phyloP scores from a whole-genome alignment of 305 asterid genomes.

The Solanum aculeatissimum region DNA sequence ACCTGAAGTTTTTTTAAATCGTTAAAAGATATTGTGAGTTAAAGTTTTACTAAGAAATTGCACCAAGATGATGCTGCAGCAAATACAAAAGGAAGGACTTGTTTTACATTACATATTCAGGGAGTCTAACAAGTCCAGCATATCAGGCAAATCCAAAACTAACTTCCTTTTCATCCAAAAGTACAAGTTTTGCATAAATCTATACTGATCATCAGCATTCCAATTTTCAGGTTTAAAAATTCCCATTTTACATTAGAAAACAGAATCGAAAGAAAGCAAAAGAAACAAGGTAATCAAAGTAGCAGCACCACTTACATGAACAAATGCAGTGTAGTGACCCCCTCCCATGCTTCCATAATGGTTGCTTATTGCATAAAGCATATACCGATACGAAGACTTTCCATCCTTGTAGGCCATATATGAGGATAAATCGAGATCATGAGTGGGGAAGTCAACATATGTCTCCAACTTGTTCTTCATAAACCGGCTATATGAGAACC shows the following conservation, averaged over 20 bases:
- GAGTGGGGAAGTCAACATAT: constrained; percentile 77
- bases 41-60: not conserved
- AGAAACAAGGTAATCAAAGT: not conserved
- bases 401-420: constrained; percentile 52
- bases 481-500: constrained; percentile 73
- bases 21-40: not conserved
- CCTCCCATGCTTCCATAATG: constrained; percentile 98
- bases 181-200: not conserved
- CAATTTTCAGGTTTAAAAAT: not conserved
- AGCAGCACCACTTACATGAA: constrained; percentile 46
- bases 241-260: not conserved
- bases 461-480: constrained; percentile 83
- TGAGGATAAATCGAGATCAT: constrained; percentile 63
- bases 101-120: not conserved
- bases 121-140: not conserved
- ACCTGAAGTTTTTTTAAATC: not conserved
- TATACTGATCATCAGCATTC: not conserved
- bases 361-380: constrained; percentile 88
- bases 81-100: not conserved
- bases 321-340: constrained; percentile 90
- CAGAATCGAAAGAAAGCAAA: not conserved
- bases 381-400: constrained; percentile 43
- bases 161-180: not conserved
- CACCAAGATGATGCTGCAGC: not conserved
- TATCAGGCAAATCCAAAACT: not conserved